Percentiles rank a stretch among this genome's conserved stretches.
Evolutionary conservation across 257 asterid species (phyloP).

Genomic region (Scutellaria baicalensis): DNA sequence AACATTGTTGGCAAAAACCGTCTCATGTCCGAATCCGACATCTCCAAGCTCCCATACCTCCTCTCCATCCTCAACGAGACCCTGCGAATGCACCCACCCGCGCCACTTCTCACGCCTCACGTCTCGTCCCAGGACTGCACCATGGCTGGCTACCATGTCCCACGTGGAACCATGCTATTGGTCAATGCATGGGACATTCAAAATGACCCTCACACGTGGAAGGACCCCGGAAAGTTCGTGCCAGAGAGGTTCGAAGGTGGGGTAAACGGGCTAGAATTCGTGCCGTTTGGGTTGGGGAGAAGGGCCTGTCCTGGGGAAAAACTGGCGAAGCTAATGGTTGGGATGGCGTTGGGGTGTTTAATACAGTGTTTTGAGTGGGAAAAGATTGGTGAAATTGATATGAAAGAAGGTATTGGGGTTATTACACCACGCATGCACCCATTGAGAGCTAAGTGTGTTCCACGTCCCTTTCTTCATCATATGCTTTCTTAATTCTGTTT

Average conservation of each 20-base stretch:
- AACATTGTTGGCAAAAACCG: slow-evolving; percentile 8
- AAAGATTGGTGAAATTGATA: slow-evolving; percentile 18
- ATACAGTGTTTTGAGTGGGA: slow-evolving; percentile 39
- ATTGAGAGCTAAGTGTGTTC: slow-evolving; percentile 20
- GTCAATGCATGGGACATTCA: slow-evolving; percentile 36
- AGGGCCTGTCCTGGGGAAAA: slow-evolving; percentile 36
- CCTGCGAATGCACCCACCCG: slow-evolving; percentile 31
- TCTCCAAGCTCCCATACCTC: slow-evolving; percentile 25
- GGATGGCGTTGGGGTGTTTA: slow-evolving; percentile 24
- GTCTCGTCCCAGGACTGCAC: slow-evolving; percentile 19
- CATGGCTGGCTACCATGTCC: slow-evolving; percentile 16
- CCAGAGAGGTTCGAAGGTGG: slow-evolving; percentile 26
- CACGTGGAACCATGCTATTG: slow-evolving; percentile 26
- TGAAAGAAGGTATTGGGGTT: slow-evolving; percentile 27
- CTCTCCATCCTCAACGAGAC: slow-evolving; percentile 27
- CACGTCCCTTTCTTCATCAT: slow-evolving; percentile 9
- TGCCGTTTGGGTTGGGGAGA: slow-evolving; percentile 36
- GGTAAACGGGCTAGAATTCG: slow-evolving; percentile 5
- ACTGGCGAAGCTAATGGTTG: slow-evolving; percentile 25
- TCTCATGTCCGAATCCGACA: slow-evolving; percentile 16
- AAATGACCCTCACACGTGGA: slow-evolving; percentile 13
- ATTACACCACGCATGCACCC: slow-evolving; percentile 21
- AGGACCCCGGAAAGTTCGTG: slow-evolving; percentile 15
- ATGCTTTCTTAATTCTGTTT: not conserved
- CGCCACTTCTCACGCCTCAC: slow-evolving; percentile 29